These are phyloP conservation scores for Nigrospora sphaerica DNA, from an alignment of 2,329 filamentous ascomycete genomes.

Conservation along the genomic window DNA sequence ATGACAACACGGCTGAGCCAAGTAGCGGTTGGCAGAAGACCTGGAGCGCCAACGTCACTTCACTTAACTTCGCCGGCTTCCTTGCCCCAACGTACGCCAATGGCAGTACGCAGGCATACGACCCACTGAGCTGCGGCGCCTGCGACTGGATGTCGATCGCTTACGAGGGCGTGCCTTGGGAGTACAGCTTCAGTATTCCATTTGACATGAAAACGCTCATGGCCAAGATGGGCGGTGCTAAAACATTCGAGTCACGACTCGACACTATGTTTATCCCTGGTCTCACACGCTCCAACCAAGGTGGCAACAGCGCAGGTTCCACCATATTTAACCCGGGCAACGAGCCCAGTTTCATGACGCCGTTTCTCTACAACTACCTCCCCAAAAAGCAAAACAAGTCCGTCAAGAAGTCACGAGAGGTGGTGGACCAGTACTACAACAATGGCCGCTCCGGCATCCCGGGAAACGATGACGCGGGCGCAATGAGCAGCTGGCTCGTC, in stretches of 20 bases:
- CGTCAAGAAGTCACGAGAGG: constrained; percentile 49
- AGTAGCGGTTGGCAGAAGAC: constrained; percentile 50
- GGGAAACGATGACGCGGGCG: constrained; percentile 64
- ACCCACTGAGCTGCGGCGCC: constrained; percentile 42
- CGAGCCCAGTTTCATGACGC: constrained; percentile 49
- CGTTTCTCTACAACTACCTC: constrained; percentile 66
- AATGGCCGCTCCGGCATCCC: constrained; percentile 53
- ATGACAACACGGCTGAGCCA: constrained; percentile 23
- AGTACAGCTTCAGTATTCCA: constrained; percentile 50
- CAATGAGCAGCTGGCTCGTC: constrained; percentile 62
- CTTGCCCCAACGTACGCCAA: constrained; percentile 44
- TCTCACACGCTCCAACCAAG: constrained; percentile 41
- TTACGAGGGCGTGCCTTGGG: constrained; percentile 20
- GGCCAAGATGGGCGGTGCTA: constrained; percentile 50
- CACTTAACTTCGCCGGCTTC: constrained; percentile 44
- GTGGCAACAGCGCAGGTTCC: constrained; percentile 30
- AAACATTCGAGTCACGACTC: constrained; percentile 50
- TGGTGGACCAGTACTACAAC: constrained; percentile 59
- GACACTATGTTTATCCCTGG: constrained; percentile 47
- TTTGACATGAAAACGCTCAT: constrained; percentile 53
- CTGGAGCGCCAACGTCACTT: constrained; percentile 43
- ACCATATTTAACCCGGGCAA: constrained; percentile 43
- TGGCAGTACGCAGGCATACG: constrained; percentile 34
- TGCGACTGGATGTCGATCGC: constrained; percentile 31
- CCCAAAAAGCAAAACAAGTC: constrained; percentile 53